Conservation (phyloP, 1,139 yeast genomes). For the Suhomyces guaymorum region DNA sequence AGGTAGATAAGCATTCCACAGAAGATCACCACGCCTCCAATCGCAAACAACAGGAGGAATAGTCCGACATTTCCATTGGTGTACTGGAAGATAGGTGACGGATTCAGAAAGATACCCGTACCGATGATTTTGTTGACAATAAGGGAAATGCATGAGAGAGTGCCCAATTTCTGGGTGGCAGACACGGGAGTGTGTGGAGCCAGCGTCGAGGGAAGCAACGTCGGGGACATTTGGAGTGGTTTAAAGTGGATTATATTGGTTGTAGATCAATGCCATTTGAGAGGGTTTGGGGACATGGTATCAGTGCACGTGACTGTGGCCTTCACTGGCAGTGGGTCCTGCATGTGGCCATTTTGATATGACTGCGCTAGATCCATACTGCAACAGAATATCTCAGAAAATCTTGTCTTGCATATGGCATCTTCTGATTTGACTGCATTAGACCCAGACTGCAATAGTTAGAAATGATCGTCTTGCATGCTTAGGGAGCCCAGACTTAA, state of each 20-base stretch:
- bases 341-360: no score
- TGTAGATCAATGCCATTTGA: no score
- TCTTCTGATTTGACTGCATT: no score
- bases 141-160: constrained; percentile 32
- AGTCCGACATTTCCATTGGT: constrained; percentile 46
- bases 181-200: constrained; percentile 1
- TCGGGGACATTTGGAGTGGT: constrained; percentile 2
- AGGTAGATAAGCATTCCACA: constrained; percentile 49
- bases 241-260: background rate
- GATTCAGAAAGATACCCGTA: constrained; percentile 53
- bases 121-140: constrained; percentile 55
- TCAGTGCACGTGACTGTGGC: no score
- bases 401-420: no score
- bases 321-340: no score
- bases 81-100: constrained; percentile 47
- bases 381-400: no score
- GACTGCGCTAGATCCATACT: no score
- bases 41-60: constrained; percentile 40
- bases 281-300: no score
- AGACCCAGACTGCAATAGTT: no score
- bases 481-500: no score
- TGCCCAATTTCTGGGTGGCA: constrained; percentile 21
- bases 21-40: constrained; percentile 48
- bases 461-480: no score
- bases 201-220: constrained; percentile 4